phyloP scores from a whole-genome alignment of 768 basidiomycete genomes.

The Lactifluus rugatus region DNA sequence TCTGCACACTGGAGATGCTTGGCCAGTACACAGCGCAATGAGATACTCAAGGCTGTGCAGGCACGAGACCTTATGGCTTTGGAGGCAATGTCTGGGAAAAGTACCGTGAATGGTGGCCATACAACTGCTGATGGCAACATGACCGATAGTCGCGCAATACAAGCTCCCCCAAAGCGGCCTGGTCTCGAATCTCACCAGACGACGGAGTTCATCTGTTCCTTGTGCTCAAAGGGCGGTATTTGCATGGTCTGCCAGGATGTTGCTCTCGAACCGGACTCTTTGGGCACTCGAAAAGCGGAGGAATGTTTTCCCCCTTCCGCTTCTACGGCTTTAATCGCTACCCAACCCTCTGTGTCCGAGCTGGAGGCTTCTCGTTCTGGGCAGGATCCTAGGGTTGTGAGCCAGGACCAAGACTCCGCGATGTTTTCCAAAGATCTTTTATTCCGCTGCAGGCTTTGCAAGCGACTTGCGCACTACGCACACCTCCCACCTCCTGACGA shows the following conservation, averaged over 20 bases:
- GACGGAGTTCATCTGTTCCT: slow-evolving; percentile 71
- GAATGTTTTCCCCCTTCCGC: not conserved
- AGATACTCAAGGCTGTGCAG: slow-evolving; percentile 58
- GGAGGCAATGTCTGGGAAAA: slow-evolving; percentile 23
- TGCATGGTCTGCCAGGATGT: slow-evolving; percentile 67
- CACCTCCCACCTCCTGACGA: slow-evolving; percentile 49
- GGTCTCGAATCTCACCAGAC: slow-evolving; percentile 35
- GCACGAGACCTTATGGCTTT: slow-evolving; percentile 39
- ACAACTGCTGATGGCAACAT: not conserved
- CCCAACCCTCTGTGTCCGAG: not conserved
- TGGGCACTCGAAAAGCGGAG: not conserved
- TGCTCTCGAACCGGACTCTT: slow-evolving; percentile 40
- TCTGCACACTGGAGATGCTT: slow-evolving; percentile 72
- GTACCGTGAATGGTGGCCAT: not conserved
- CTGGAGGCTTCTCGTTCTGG: not conserved
- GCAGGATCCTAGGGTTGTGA: not conserved
- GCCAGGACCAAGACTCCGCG: not conserved
- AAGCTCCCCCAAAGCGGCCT: slow-evolving; percentile 5
- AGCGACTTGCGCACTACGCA: slow-evolving; percentile 70
- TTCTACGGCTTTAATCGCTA: not conserved
- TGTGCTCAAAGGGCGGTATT: slow-evolving; percentile 65
- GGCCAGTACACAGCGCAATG: slow-evolving; percentile 52
- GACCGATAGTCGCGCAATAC: not conserved
- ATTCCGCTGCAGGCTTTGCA: slow-evolving; percentile 79
- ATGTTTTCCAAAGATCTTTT: slow-evolving; percentile 37